phyloP scores from a whole-genome alignment of 2,329 filamentous ascomycete species.

The Westerdykella ornata region DNA sequence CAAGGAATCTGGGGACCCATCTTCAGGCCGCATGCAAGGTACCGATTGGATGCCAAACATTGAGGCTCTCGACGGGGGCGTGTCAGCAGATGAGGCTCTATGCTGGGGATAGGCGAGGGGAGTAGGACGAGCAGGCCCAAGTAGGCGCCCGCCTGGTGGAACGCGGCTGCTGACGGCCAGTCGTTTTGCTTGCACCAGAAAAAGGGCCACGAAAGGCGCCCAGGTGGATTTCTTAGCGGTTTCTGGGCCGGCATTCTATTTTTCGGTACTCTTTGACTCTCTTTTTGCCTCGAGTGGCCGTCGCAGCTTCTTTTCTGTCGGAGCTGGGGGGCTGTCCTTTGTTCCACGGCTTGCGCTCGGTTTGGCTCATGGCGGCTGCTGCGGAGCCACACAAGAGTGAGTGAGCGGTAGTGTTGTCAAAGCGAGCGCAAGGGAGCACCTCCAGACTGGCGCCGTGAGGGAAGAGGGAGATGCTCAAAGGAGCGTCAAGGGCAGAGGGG shows the following conservation, averaged over 20 bases:
- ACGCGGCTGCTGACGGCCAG: conserved; percentile 32
- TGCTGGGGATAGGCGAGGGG: conserved; percentile 32
- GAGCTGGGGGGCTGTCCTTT: conserved; percentile 26
- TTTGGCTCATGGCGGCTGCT: conserved; percentile 22
- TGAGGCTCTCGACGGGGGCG: conserved; percentile 34
- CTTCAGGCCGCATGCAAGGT: conserved; percentile 29
- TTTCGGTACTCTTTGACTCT: neutral
- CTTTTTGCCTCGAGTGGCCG: conserved; percentile 26
- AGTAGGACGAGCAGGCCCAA: conserved; percentile 28
- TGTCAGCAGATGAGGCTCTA: conserved; percentile 42
- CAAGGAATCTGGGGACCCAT: conserved; percentile 36
- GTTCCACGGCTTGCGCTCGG: conserved; percentile 34
- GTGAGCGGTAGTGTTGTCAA: conserved; percentile 15
- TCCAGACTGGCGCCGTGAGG: conserved; percentile 23
- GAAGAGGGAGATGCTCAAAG: conserved; percentile 34
- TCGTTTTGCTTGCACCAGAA: conserved; percentile 32
- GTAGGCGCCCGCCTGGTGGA: conserved; percentile 35
- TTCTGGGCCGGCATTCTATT: neutral
- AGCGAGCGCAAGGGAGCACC: conserved; percentile 35
- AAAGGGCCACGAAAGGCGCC: conserved; percentile 30
- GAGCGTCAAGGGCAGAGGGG: conserved; percentile 17
- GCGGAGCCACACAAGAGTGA: conserved; percentile 18
- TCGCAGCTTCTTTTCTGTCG: conserved; percentile 18
- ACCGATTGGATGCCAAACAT: conserved; percentile 35
- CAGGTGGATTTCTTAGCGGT: neutral